Evolutionary conservation across 176 grass and related monocot genomes (phyloP), one percentile per base, ranked within the genome.

Genomic region (Calamus simplicifolius): DNA sequence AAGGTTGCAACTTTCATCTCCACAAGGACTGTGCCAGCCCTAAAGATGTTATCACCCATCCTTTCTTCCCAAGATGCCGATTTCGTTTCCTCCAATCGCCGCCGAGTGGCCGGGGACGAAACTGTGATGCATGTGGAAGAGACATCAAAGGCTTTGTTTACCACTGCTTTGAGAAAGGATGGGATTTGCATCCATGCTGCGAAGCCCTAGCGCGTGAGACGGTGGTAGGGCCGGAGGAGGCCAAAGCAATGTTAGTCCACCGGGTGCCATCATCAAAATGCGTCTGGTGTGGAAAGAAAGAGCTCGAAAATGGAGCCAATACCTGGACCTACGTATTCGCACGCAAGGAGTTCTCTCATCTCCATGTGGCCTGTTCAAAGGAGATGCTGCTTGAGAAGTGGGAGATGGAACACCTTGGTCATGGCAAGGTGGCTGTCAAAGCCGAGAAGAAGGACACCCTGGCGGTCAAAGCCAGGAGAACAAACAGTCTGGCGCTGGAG

Each of bases 91-190:
- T 18, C 58, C 15, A 16, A 27, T 18, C 29, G 21, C 21, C 21
- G 1, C 21, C 21, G 5, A 5, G 4, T 28, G 29, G 38, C 5
- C 58, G 28, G 5, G 0, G 14, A 5, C 58, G 58, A 16, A 5
- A 17, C 58, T 61, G 58, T 4, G 58, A 61, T 17, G 58, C 58
- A 5, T 61, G 58, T 17, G 58, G 58, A 5, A 28, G 58, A 18
- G 29, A 18, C 58, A 19, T 61, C 29, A 35, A 61, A 5, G 58
- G 58, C 16, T 61, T 35, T 18, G 58, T 61, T 28, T 61, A 61
- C 27, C 58, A 61, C 1, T 35, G 58, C 58, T n/a, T 18, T 29
- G 29, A 18, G 17, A 4, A 43, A 18, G 29, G 17, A 7, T 61
- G 29, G 28, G 58, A 61, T 29, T n/a, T 61, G 58, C 58, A 61